phyloP scores from a whole-genome alignment of 176 grass and related monocot genomes.

The Puccinellia tenuiflora region DNA sequence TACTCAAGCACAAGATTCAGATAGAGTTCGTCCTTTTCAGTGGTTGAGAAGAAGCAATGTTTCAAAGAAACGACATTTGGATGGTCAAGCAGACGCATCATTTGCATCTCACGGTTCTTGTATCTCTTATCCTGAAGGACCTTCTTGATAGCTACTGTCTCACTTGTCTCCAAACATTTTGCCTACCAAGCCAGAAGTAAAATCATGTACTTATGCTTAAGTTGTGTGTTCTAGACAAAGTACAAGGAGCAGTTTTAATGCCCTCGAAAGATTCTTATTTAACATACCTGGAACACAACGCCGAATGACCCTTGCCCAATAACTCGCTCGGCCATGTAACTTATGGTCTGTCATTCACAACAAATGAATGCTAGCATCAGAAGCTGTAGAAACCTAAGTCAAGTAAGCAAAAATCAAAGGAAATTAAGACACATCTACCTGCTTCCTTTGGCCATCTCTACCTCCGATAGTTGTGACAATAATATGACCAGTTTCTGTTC shows the following conservation, averaged over 20 bases:
- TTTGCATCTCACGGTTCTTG: constrained; percentile 76
- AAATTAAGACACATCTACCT: constrained; percentile 32
- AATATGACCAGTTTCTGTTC: constrained; percentile 73
- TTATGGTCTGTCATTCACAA: constrained; percentile 59
- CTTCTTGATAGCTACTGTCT: constrained; percentile 79
- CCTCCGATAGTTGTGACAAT: constrained; percentile 76
- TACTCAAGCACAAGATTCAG: constrained; percentile 71
- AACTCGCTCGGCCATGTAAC: constrained; percentile 72
- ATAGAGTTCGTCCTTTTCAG: constrained; percentile 68
- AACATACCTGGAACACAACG: constrained; percentile 60
- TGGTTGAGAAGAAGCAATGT: constrained; percentile 75
- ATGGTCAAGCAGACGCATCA: constrained; percentile 69
- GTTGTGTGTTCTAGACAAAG: not conserved
- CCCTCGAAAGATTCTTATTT: not conserved
- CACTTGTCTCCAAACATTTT: constrained; percentile 72
- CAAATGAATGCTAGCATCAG: not conserved
- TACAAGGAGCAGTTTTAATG: not conserved
- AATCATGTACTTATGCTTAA: not conserved
- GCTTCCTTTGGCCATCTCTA: constrained; percentile 69
- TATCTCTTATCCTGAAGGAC: constrained; percentile 81
- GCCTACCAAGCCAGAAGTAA: constrained; percentile 38
- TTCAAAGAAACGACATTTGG: constrained; percentile 69
- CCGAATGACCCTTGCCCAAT: constrained; percentile 76
- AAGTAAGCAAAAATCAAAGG: constrained; percentile 16
- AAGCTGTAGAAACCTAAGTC: constrained; percentile 15